Conservation (phyloP, 2,329 filamentous ascomycete genomes). For the Hypoxylon rubiginosum region DNA sequence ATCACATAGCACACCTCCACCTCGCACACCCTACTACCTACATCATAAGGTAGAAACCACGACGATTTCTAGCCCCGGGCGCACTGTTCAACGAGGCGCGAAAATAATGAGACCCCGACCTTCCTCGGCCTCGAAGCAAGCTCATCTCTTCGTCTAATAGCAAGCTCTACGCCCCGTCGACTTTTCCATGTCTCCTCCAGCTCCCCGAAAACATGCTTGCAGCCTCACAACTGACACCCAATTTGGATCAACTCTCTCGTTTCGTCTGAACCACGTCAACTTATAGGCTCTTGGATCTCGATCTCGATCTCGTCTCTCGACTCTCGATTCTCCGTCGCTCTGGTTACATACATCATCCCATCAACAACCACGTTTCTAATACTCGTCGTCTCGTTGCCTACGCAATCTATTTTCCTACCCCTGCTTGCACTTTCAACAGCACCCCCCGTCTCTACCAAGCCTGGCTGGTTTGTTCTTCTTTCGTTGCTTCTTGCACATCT, state of each 20-base stretch:
- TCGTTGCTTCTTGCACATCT: not conserved
- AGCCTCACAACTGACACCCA: slow-evolving; percentile 15
- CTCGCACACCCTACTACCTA: not conserved
- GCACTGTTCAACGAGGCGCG: not conserved
- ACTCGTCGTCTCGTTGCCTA: slow-evolving; percentile 8
- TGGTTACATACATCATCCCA: slow-evolving; percentile 19
- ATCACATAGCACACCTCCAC: not conserved
- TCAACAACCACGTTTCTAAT: slow-evolving; percentile 5
- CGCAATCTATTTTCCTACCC: not conserved
- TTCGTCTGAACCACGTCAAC: slow-evolving; percentile 24
- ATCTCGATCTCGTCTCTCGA: not conserved
- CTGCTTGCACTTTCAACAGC: not conserved
- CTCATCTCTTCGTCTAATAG: not conserved
- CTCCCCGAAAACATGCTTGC: slow-evolving; percentile 31
- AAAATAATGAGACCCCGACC: not conserved
- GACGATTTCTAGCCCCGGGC: not conserved
- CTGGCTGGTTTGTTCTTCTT: slow-evolving; percentile 16
- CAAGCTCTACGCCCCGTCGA: not conserved
- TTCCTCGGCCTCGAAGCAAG: slow-evolving; percentile 5
- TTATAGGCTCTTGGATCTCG: slow-evolving; percentile 21
- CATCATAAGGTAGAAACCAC: not conserved
- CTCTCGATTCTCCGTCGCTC: slow-evolving; percentile 1
- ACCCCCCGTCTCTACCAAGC: not conserved
- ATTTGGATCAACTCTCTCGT: slow-evolving; percentile 35
- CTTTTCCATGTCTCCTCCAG: slow-evolving; percentile 19